Evolutionary conservation across 2,329 filamentous ascomycete species (phyloP).

Genomic region (Teratosphaeria epicoccoides): DNA sequence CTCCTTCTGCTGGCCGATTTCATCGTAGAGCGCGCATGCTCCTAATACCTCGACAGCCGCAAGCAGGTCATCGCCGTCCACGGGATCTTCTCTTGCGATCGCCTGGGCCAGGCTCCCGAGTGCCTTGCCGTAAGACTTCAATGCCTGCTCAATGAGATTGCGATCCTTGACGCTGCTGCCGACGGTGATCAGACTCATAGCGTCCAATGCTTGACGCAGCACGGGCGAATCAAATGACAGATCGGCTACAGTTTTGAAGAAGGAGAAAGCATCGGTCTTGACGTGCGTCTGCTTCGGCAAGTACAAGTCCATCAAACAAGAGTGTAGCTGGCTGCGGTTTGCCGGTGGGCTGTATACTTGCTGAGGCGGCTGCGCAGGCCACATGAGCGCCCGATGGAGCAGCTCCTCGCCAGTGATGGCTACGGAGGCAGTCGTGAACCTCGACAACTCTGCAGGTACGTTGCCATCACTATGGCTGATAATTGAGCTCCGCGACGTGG

Average conservation of each 20-base stretch:
- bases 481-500: background rate
- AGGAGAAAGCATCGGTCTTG: constrained; percentile 11
- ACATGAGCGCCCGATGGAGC: background rate
- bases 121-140: constrained; percentile 16
- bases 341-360: constrained; percentile 6
- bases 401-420: background rate
- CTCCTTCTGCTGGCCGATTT: constrained; percentile 18
- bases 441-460: background rate
- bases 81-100: constrained; percentile 8
- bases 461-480: background rate
- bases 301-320: constrained; percentile 21
- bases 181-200: constrained; percentile 20
- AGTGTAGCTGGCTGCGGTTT: constrained; percentile 16
- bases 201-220: constrained; percentile 19
- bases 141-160: constrained; percentile 14
- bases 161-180: constrained; percentile 18
- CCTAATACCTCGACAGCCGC: constrained; percentile 21
- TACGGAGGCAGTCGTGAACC: background rate
- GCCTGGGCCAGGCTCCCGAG: constrained; percentile 13
- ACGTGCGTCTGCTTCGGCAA: constrained; percentile 12
- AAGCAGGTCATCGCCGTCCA: constrained; percentile 19
- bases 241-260: constrained; percentile 14
- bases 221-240: constrained; percentile 12
- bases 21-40: constrained; percentile 23
- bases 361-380: background rate